Percentiles rank a stretch among this genome's conserved stretches.
These are phyloP conservation scores for Discostella stelligeroides DNA, from an alignment of 108 stramenopile species.

Conservation along the genomic window DNA sequence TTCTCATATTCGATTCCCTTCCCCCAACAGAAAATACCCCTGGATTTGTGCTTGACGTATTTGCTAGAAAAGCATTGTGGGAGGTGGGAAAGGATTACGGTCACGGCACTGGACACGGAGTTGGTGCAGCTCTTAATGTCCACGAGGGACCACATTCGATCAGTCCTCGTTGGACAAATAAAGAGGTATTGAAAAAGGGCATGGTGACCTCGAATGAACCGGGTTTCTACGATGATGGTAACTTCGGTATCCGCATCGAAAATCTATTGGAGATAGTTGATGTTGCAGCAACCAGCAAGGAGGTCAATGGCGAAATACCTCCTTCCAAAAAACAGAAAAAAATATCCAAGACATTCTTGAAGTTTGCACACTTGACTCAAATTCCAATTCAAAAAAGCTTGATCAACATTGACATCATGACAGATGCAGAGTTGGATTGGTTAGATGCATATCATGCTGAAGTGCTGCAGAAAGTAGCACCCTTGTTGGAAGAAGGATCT, in stretches of 20 bases:
- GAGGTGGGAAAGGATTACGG: constrained; percentile 91
- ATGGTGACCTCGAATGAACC: constrained; percentile 98
- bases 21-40: constrained; percentile 72
- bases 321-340: constrained; percentile 37
- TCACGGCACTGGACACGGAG: constrained; percentile 98
- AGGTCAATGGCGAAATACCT: constrained; percentile 37
- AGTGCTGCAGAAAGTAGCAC: constrained; percentile 76
- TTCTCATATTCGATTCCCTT: background rate
- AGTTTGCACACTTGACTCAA: constrained; percentile 84
- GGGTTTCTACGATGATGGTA: constrained; percentile 95
- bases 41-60: constrained; percentile 93
- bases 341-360: constrained; percentile 70
- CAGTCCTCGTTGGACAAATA: constrained; percentile 70
- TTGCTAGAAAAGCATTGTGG: constrained; percentile 93
- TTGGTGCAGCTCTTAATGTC: constrained; percentile 96
- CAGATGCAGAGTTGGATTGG: constrained; percentile 80
- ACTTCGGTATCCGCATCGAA: constrained; percentile 96
- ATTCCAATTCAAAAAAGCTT: constrained; percentile 91
- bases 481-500: constrained; percentile 69
- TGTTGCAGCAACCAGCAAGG: constrained; percentile 33
- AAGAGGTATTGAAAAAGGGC: constrained; percentile 83
- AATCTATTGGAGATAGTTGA: constrained; percentile 79
- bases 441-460: constrained; percentile 85
- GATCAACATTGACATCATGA: constrained; percentile 76
- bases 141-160: constrained; percentile 95